These are phyloP conservation scores for Closterium sp. DNA, from an alignment of 139 green algal species.

Conservation along the genomic window DNA sequence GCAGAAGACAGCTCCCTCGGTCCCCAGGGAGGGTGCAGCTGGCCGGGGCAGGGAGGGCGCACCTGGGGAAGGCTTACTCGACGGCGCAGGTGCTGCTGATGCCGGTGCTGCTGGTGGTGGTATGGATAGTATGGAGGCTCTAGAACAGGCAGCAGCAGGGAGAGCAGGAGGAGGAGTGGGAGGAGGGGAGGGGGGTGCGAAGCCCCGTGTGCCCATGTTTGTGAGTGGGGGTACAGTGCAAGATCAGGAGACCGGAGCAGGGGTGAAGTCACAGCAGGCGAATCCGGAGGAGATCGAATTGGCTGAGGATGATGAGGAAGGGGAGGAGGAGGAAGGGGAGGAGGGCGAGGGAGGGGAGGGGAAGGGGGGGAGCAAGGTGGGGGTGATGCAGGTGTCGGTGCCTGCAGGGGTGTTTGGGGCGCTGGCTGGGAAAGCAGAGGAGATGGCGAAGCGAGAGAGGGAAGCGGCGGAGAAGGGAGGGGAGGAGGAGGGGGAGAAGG, in stretches of 20 bases:
- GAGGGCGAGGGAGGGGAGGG: constrained; percentile 4
- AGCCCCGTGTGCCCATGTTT: constrained; percentile 25
- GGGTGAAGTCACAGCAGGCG: not conserved
- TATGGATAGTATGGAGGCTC: constrained; percentile 68
- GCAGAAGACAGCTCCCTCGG: constrained; percentile 23
- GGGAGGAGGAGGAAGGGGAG: constrained; percentile 31
- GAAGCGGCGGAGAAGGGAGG: not conserved
- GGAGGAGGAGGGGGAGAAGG: constrained; percentile 4
- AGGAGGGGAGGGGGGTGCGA: constrained; percentile 1
- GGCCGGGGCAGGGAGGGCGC: constrained; percentile 12
- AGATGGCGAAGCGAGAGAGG: constrained; percentile 10
- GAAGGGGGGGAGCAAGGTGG: constrained; percentile 27
- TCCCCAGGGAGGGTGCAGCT: constrained; percentile 23
- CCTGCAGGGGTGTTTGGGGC: constrained; percentile 78
- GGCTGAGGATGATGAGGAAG: constrained; percentile 40
- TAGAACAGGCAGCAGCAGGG: constrained; percentile 64
- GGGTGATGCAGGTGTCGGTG: constrained; percentile 73
- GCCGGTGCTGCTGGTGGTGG: not conserved
- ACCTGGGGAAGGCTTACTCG: constrained; percentile 8
- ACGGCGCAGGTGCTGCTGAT: not conserved
- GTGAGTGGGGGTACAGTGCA: constrained; percentile 37
- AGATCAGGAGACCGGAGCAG: not conserved
- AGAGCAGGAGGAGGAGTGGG: constrained; percentile 27
- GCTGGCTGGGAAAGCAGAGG: constrained; percentile 38
- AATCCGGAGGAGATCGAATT: constrained; percentile 93